Percentiles rank a stretch among this genome's conserved stretches.
Evolutionary conservation across 257 asterid species (phyloP).

Genomic region (Solanum lycopersicoides): DNA sequence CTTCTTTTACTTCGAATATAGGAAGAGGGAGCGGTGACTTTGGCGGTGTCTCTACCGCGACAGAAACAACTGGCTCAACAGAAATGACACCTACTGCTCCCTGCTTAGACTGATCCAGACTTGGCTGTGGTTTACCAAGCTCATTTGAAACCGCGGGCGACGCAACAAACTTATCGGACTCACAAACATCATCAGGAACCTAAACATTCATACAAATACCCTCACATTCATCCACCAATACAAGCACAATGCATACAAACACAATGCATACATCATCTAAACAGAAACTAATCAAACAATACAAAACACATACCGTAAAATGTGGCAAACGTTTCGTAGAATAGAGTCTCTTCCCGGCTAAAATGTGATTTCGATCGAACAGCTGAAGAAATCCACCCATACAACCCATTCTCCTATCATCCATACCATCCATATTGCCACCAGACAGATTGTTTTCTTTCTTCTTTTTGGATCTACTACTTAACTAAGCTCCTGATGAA

Average conservation of each 20-base stretch:
- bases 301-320: conserved; percentile 13
- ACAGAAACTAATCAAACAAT: background rate
- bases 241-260: background rate
- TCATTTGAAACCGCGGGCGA: conserved; percentile 41
- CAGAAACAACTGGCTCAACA: conserved; percentile 9
- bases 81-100: conserved; percentile 8
- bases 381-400: conserved; percentile 75
- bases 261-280: background rate
- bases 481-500: background rate
- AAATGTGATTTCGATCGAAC: conserved; percentile 69
- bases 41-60: conserved; percentile 18
- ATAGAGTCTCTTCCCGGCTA: conserved; percentile 43
- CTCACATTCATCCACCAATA: background rate
- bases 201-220: background rate
- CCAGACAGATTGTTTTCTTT: background rate
- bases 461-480: background rate
- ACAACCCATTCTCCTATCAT: conserved; percentile 51
- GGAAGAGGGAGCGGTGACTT: conserved; percentile 49
- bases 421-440: background rate
- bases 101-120: conserved; percentile 15
- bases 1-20: conserved; percentile 46
- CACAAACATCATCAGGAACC: conserved; percentile 43
- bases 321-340: conserved; percentile 60
- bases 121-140: conserved; percentile 18
- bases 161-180: conserved; percentile 28